Evolutionary conservation across 192 early-diverging fungal genomes (phyloP), one percentile per base, ranked within the genome.

Genomic region (Funneliformis mosseae): DNA sequence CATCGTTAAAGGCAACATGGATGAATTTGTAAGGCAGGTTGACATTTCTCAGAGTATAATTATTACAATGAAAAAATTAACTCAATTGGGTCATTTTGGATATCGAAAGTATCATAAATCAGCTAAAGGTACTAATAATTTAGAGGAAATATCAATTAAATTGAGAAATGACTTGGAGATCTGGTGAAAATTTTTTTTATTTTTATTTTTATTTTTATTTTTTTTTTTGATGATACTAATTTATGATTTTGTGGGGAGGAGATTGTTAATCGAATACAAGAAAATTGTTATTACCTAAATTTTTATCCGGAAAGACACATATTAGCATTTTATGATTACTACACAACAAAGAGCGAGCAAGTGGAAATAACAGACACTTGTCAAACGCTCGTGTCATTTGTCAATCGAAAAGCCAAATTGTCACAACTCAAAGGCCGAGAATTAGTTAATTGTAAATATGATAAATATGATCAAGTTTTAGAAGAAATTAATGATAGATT

Each of bases 51-150:
- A 77, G 8, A 41, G 78, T 18, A 81, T 81, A 38, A 39, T 69
- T 39, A 68, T 11, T 60, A 18, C 78, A n/a, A 77, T 48, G 11
- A 33, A 64, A n/a, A 81, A 60, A 63, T 41, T 81, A 4, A 81
- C 78, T n/a, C 42, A 77, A 60, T 48, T 78, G n/a, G 81, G 81
- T 8, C 81, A 81, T 61, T 81, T 81, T 70, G 60, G 18, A 25
- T 81, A 81, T 77, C 61, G 76, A 27, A 27, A 66, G 39, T 81
- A 69, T 78, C 21, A 67, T 25, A 43, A 50, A 16, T 50, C 27
- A 8, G 66, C 25, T 18, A 23, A 5, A n/a, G 42, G 28, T 8
- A 23, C 5, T 3, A 27, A 76, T 16, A 39, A 69, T 28, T 69
- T 78, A 66, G 23, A 25, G 5, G 41, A 59, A 11, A 70, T 81